Evolutionary conservation across 2,329 filamentous ascomycete species (phyloP), one percentile per base, ranked within the genome.

Genomic region (Catunica adiposa): DNA sequence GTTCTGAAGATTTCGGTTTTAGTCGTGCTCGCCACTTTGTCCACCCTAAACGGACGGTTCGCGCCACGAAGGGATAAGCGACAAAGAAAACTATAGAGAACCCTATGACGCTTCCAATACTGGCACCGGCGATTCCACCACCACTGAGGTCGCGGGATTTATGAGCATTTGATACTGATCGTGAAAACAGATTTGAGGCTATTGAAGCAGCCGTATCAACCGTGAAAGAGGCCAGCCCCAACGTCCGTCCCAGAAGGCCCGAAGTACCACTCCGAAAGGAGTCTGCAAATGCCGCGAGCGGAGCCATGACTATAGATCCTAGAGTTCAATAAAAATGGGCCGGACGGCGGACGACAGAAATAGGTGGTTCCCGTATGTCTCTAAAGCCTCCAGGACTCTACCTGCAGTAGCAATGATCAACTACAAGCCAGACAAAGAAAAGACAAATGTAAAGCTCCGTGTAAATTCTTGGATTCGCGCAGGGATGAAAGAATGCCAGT

Each of bases 71-170:
- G n/a, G 59, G 59, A 50, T 59, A 60, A 17, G 57, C 51, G n/a
- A 59, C 57, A 9, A 60, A 51, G 20, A 57, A 53, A 23, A 59
- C 53, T 38, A 60, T 55, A 9, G 57, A 51, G 11, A 53, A 46
- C 26, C 59, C 56, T 17, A 59, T 73, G 1, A 73, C 67, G 1
- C 64, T 66, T 20, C 78, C 78, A 38, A 83, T 68, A 1, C 70
- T 71, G 34, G 83, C 79, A 3, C 79, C 80, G 1, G 76, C 78
- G 29, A 83, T 80, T 1, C 74, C 75, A 3, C 78, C 78, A 0
- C 64, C 58, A 15, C 63, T 63, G 22, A 69, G 60, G 44, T 54
- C 52, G 14, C 59, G 52, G 3, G 54, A 31, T 17, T 17, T 17
- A 34, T 20, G 17, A 29, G 25, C 48, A 17, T 9, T 34, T 31